These are phyloP conservation scores for Eimeria maxima DNA, from an alignment of 169 alveolate species.

Conservation along the genomic window DNA sequence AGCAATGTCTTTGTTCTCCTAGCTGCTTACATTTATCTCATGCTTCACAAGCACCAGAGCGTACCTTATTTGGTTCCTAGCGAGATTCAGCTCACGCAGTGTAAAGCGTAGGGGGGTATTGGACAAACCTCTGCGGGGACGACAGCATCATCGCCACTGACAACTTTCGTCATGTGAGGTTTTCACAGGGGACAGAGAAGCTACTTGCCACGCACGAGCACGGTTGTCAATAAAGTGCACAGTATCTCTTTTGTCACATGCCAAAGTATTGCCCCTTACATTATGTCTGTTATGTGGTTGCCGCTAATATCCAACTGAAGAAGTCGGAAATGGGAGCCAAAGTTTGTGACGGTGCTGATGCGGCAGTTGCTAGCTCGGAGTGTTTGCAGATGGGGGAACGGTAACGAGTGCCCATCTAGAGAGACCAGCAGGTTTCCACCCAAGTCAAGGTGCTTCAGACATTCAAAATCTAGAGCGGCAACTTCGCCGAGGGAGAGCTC, in stretches of 20 bases:
- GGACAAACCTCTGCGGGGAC: conserved; percentile 27
- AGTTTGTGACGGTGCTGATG: conserved; percentile 29
- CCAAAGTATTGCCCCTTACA: conserved; percentile 12
- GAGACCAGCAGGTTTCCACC: conserved; percentile 27
- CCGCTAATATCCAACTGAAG: conserved; percentile 67
- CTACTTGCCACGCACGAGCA: not conserved
- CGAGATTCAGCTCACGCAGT: conserved; percentile 7
- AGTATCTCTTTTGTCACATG: not conserved
- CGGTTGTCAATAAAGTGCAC: not conserved
- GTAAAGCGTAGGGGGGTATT: conserved; percentile 61
- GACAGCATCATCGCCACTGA: not conserved
- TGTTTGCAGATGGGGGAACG: conserved; percentile 58
- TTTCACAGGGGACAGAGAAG: not conserved
- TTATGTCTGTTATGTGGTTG: conserved; percentile 37
- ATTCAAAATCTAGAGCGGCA: conserved; percentile 66
- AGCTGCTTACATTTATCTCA: not conserved
- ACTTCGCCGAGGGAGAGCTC: conserved; percentile 71
- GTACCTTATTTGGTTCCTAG: conserved; percentile 63
- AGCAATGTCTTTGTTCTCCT: not conserved
- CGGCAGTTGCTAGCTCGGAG: conserved; percentile 73
- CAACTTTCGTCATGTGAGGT: not conserved
- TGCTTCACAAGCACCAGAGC: not conserved
- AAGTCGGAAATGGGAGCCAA: conserved; percentile 63
- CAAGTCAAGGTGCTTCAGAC: conserved; percentile 47
- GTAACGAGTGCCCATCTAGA: conserved; percentile 53